Percentiles rank a stretch among this genome's conserved stretches.
Evolutionary conservation across 1,284 basidiomycete genomes (phyloP).

Genomic region (Heterobasidion occidentale): DNA sequence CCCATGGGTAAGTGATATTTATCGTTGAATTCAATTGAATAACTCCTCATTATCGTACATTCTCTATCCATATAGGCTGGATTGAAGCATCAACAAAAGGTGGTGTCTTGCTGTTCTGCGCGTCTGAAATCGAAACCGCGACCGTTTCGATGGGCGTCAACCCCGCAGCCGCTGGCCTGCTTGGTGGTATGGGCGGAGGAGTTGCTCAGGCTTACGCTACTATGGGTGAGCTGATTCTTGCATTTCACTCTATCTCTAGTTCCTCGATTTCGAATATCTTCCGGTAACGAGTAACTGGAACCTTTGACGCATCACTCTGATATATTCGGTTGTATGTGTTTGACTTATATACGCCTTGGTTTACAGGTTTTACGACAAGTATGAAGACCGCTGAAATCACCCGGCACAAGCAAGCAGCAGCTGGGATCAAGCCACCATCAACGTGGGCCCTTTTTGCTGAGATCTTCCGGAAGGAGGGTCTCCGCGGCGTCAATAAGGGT

Average conservation of each 20-base stretch:
- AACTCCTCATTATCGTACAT: neutral
- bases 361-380: constrained; percentile 89
- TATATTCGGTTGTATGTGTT: neutral
- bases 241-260: constrained; percentile 2
- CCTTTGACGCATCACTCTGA: neutral
- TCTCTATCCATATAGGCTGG: constrained; percentile 78
- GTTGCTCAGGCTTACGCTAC: constrained; percentile 98
- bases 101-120: constrained; percentile 92
- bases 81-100: constrained; percentile 99
- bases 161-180: constrained; percentile 78
- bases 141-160: constrained; percentile 61
- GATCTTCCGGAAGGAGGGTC: constrained; percentile 90
- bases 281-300: no score
- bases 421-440: constrained; percentile 85
- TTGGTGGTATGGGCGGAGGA: constrained; percentile 98
- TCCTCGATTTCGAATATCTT: neutral
- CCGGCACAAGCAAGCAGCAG: constrained; percentile 89
- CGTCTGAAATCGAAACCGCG: constrained; percentile 87
- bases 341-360: neutral
- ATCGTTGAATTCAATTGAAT: constrained; percentile 8
- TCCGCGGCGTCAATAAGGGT: constrained; percentile 98
- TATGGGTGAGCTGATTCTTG: constrained; percentile 66
- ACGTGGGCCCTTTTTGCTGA: constrained; percentile 94
- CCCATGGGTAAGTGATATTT: constrained; percentile 72
- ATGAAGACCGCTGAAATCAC: constrained; percentile 99